Conservation (phyloP, 1,139 yeast genomes). For the Suhomyces maxii region DNA sequence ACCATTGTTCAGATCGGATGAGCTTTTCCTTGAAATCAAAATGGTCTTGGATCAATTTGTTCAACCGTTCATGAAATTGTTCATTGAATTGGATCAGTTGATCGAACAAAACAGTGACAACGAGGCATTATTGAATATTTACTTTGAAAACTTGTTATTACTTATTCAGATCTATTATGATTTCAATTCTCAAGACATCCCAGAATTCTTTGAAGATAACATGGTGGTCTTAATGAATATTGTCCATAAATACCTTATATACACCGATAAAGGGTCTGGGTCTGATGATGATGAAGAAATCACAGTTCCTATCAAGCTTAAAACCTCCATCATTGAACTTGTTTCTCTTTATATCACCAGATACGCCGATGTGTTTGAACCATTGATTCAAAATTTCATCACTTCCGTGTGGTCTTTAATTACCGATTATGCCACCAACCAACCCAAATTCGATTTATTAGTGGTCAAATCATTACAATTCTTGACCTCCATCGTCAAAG, state of each 20-base stretch:
- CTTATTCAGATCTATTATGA: slow-evolving; percentile 84
- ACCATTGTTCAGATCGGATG: slow-evolving; percentile 90
- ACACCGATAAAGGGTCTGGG: slow-evolving; percentile 42
- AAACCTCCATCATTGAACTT: slow-evolving; percentile 82
- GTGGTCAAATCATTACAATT: slow-evolving; percentile 81
- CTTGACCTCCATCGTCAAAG: slow-evolving; percentile 76
- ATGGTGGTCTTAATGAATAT: slow-evolving; percentile 74
- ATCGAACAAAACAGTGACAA: slow-evolving; percentile 51
- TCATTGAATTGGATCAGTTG: slow-evolving; percentile 64
- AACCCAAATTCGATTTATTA: slow-evolving; percentile 79
- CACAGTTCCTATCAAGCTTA: slow-evolving; percentile 70
- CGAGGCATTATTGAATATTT: slow-evolving; percentile 49
- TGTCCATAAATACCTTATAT: slow-evolving; percentile 75
- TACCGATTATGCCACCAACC: slow-evolving; percentile 58
- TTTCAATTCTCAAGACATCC: slow-evolving; percentile 95
- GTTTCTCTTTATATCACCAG: slow-evolving; percentile 84
- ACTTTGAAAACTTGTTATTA: slow-evolving; percentile 71
- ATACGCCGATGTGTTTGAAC: slow-evolving; percentile 87
- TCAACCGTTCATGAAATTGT: slow-evolving; percentile 70
- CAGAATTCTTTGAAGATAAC: slow-evolving; percentile 96
- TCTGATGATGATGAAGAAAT: slow-evolving; percentile 63
- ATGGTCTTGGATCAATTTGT: slow-evolving; percentile 84
- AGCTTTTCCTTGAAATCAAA: slow-evolving; percentile 80
- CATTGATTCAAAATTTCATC: slow-evolving; percentile 74
- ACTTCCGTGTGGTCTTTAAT: slow-evolving; percentile 81